These are phyloP conservation scores for Kwoniella sp. DNA, from an alignment of 768 basidiomycete genomes.

Conservation along the genomic window DNA sequence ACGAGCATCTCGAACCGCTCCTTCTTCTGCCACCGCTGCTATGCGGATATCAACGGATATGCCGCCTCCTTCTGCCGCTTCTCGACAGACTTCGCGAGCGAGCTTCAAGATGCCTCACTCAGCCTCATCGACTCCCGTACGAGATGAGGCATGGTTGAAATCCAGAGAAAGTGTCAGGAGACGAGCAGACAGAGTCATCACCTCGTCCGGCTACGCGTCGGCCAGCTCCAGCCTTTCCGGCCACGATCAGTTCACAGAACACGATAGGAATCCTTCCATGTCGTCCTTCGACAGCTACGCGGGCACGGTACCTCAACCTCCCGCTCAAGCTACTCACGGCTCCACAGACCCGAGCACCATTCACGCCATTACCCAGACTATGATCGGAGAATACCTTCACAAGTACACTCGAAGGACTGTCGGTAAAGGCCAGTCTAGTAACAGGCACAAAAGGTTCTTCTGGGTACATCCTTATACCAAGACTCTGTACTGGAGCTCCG, in stretches of 20 bases:
- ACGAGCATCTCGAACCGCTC: slow-evolving; percentile 28
- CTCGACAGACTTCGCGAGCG: slow-evolving; percentile 38
- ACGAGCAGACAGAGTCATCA: slow-evolving; percentile 35
- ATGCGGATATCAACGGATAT: slow-evolving; percentile 34
- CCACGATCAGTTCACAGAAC: slow-evolving; percentile 13
- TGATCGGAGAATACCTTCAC: slow-evolving; percentile 98
- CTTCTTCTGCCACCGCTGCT: slow-evolving; percentile 38
- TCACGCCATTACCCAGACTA: slow-evolving; percentile 97
- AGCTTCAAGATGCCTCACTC: slow-evolving; percentile 24
- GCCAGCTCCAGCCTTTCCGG: slow-evolving; percentile 39
- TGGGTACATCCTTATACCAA: slow-evolving; percentile 99
- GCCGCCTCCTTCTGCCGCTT: slow-evolving; percentile 33
- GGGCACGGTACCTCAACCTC: neutral
- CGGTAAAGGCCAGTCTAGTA: slow-evolving; percentile 86
- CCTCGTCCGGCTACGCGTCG: slow-evolving; percentile 35
- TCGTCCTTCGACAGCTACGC: slow-evolving; percentile 41
- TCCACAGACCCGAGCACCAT: slow-evolving; percentile 87
- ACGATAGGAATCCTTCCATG: slow-evolving; percentile 40
- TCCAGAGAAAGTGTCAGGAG: slow-evolving; percentile 39
- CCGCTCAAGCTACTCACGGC: slow-evolving; percentile 41
- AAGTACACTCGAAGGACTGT: slow-evolving; percentile 91
- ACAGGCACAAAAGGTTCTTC: slow-evolving; percentile 91
- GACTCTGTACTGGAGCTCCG: slow-evolving; percentile 94
- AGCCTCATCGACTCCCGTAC: slow-evolving; percentile 27
- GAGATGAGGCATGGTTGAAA: slow-evolving; percentile 31